phyloP scores from a whole-genome alignment of 23 red algal species.

The Agarophyton chilense region DNA sequence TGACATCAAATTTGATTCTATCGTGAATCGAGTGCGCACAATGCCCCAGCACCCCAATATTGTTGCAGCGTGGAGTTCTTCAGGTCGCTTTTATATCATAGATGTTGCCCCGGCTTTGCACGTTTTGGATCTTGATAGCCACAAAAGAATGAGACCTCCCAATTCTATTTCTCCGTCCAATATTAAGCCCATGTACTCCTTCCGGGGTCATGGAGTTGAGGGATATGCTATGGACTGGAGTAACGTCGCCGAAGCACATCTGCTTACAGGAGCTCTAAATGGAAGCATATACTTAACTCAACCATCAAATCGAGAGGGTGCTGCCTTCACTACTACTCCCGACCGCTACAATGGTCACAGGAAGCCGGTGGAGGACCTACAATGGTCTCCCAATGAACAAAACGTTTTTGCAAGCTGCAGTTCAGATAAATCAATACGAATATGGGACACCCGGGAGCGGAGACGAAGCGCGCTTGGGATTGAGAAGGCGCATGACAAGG shows the following conservation, averaged over 20 bases:
- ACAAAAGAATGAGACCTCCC: slow-evolving; percentile 28
- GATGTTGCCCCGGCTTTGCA: slow-evolving; percentile 67
- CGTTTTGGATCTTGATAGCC: slow-evolving; percentile 34
- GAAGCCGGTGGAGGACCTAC: slow-evolving; percentile 80
- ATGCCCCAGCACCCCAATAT: slow-evolving; percentile 81
- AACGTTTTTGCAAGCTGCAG: slow-evolving; percentile 88
- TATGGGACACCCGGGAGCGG: slow-evolving; percentile 82
- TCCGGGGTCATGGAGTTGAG: slow-evolving; percentile 66
- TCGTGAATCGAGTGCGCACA: slow-evolving; percentile 76
- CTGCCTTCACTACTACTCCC: slow-evolving; percentile 20
- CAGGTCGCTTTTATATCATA: slow-evolving; percentile 58
- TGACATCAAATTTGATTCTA: slow-evolving; percentile 60
- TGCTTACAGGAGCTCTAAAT: slow-evolving; percentile 69
- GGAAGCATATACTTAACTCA: slow-evolving; percentile 68
- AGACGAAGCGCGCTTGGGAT: slow-evolving; percentile 55
- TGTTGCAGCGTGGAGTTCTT: slow-evolving; percentile 74
- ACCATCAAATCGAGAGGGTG: slow-evolving; percentile 15
- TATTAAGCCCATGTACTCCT: slow-evolving; percentile 62
- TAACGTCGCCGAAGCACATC: slow-evolving; percentile 27
- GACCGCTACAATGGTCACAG: slow-evolving; percentile 57
- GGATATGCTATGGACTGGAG: slow-evolving; percentile 91
- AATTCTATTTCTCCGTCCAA: slow-evolving; percentile 32
- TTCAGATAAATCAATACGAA: slow-evolving; percentile 80
- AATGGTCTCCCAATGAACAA: slow-evolving; percentile 89
- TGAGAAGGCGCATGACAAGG: slow-evolving; percentile 70